Conservation (phyloP, 108 stramenopile species). For the Fistulifera pelliculosa region DNA sequence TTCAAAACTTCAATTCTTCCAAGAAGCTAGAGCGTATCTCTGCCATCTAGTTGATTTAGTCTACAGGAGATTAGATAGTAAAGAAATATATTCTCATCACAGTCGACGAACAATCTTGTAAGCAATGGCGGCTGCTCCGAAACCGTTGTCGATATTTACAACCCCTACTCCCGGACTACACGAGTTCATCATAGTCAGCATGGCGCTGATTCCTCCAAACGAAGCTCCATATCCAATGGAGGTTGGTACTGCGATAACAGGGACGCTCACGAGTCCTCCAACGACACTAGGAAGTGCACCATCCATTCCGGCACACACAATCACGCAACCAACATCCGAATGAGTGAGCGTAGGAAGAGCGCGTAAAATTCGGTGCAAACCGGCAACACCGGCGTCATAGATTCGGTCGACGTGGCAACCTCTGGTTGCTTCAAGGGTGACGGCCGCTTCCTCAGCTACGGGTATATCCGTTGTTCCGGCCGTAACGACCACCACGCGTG, state of each 20-base stretch:
- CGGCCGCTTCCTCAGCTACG: constrained; percentile 87
- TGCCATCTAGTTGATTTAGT: too few species aligned
- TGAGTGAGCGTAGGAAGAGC: constrained; percentile 65
- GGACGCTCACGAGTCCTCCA: constrained; percentile 84
- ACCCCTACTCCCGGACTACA: constrained; percentile 94
- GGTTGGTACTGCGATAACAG: constrained; percentile 92
- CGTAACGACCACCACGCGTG: constrained; percentile 67
- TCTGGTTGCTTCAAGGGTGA: constrained; percentile 50
- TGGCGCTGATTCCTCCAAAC: constrained; percentile 83
- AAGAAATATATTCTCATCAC: too few species aligned
- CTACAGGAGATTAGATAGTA: too few species aligned
- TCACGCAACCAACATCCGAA: constrained; percentile 66
- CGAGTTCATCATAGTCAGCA: constrained; percentile 93
- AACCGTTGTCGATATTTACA: constrained; percentile 96
- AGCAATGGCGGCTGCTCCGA: constrained; percentile 90
- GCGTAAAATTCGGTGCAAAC: constrained; percentile 83
- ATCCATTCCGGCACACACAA: constrained; percentile 93
- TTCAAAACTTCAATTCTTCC: too few species aligned
- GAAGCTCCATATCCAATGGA: constrained; percentile 90
- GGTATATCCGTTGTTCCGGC: constrained; percentile 88
- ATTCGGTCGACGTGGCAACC: constrained; percentile 57
- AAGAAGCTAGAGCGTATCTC: too few species aligned
- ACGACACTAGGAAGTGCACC: constrained; percentile 94
- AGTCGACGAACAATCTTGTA: constrained; percentile 39
- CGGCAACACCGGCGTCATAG: constrained; percentile 94